These are phyloP conservation scores for Annulohypoxylon bovei DNA, from an alignment of 495 filamentous ascomycete species.

Conservation along the genomic window DNA sequence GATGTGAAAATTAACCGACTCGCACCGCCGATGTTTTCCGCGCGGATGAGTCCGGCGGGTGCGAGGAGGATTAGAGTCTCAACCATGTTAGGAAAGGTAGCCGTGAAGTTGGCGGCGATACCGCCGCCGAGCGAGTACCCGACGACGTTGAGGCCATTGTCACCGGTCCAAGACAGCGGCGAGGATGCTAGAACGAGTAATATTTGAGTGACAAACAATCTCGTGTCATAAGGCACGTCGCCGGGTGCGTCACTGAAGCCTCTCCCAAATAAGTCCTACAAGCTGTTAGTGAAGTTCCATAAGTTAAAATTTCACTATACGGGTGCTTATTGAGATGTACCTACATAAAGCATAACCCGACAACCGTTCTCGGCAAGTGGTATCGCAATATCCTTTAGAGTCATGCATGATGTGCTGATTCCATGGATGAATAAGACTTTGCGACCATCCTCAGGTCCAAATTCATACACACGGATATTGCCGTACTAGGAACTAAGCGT, in stretches of 20 bases:
- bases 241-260: constrained; percentile 79
- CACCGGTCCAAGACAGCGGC: constrained; percentile 58
- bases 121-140: constrained; percentile 89
- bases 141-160: constrained; percentile 69
- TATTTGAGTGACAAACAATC: constrained; percentile 79
- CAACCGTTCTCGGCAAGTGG: constrained; percentile 77
- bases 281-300: constrained; percentile 1
- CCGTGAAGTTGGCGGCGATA: constrained; percentile 75
- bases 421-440: constrained; percentile 89
- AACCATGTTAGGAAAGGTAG: constrained; percentile 73
- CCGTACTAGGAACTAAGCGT: constrained; percentile 70
- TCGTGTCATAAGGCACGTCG: constrained; percentile 71
- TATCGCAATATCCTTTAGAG: constrained; percentile 73
- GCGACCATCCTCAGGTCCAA: constrained; percentile 79
- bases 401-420: constrained; percentile 83
- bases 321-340: background rate
- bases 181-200: constrained; percentile 76
- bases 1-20: constrained; percentile 56
- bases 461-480: constrained; percentile 85
- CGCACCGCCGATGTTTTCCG: constrained; percentile 51
- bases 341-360: constrained; percentile 80
- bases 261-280: constrained; percentile 75
- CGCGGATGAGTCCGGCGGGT: constrained; percentile 67
- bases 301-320: background rate
- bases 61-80: constrained; percentile 79